Percentiles rank a stretch among this genome's conserved stretches.
These are phyloP conservation scores for Cyclotella atomus DNA, from an alignment of 108 stramenopile genomes.

Conservation along the genomic window DNA sequence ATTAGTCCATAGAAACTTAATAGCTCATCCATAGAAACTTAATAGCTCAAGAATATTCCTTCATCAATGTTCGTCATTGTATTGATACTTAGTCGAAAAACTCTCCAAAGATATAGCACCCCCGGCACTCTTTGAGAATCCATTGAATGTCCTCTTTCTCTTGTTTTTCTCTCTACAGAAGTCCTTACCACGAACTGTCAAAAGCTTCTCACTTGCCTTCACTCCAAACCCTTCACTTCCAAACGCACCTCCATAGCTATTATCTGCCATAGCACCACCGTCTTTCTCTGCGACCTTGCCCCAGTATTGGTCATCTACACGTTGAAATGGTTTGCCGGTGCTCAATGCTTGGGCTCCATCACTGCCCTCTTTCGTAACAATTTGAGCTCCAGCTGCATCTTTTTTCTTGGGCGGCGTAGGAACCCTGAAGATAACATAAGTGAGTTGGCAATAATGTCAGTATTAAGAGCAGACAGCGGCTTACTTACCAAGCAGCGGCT, in stretches of 20 bases:
- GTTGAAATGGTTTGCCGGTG: conserved; percentile 91
- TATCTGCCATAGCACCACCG: conserved; percentile 93
- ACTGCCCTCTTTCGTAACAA: conserved; percentile 66
- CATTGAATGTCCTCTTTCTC: conserved; percentile 94
- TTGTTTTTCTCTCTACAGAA: conserved; percentile 99
- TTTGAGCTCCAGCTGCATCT: conserved; percentile 25
- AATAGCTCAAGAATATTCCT: too few species aligned
- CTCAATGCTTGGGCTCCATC: conserved; percentile 90
- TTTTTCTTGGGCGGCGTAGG: conserved; percentile 61
- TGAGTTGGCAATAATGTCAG: too few species aligned
- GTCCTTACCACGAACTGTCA: conserved; percentile 95
- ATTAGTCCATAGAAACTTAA: too few species aligned
- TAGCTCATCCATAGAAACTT: too few species aligned
- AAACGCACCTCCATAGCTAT: conserved; percentile 92
- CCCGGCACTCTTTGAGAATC: conserved; percentile 79
- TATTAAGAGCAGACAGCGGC: too few species aligned
- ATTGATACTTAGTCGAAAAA: conserved; percentile 81
- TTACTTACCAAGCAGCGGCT: conserved; percentile 82
- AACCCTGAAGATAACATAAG: too few species aligned
- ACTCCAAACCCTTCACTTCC: conserved; percentile 95
- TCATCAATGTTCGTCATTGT: conserved; percentile 54
- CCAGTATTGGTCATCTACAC: conserved; percentile 95
- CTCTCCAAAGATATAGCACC: conserved; percentile 70
- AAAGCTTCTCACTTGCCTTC: conserved; percentile 91
- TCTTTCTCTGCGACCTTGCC: conserved; percentile 86